A percentile compares a stretch with the other conserved stretches of the same genome.
Conservation (phyloP, 106 monocot genomes). For the Hemerocallis citrina region DNA sequence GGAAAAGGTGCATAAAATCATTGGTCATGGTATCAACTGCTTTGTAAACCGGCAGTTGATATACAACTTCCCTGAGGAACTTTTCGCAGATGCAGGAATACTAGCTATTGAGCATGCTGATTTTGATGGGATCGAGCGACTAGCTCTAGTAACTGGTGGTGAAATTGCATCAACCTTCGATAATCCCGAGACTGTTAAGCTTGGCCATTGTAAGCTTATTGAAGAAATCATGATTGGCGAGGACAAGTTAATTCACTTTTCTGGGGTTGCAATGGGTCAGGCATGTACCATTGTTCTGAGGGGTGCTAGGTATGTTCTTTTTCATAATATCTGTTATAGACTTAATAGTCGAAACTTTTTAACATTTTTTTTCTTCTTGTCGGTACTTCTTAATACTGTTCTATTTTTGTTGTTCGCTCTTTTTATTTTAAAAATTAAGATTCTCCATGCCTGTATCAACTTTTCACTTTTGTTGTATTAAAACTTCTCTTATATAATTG, state of each 20-base stretch:
- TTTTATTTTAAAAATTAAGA: neutral
- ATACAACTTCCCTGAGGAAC: constrained; percentile 96
- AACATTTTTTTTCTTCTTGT: too few species aligned
- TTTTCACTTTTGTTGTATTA: too few species aligned
- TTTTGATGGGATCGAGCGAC: constrained; percentile 95
- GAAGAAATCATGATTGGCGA: constrained; percentile 99
- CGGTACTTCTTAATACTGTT: too few species aligned
- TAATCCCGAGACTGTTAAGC: constrained; percentile 94
- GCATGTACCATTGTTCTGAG: constrained; percentile 94
- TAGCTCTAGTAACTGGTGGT: constrained; percentile 92
- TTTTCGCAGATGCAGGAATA: constrained; percentile 95
- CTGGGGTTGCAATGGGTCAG: constrained; percentile 93
- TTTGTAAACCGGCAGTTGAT: constrained; percentile 95
- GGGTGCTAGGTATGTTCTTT: constrained; percentile 69
- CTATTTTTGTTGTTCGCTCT: neutral
- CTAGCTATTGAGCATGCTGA: constrained; percentile 99
- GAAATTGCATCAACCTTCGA: constrained; percentile 98
- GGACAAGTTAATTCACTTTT: constrained; percentile 88
- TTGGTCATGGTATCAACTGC: constrained; percentile 93
- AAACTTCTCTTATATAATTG: too few species aligned
- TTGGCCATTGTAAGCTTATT: constrained; percentile 92
- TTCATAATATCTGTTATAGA: neutral
- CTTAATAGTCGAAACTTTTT: neutral
- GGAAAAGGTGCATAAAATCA: constrained; percentile 96
- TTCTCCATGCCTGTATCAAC: neutral